Evolutionary conservation across 164 flowering plant genomes (phyloP), one percentile per base, ranked within the genome.

Genomic region (Sedum album): DNA sequence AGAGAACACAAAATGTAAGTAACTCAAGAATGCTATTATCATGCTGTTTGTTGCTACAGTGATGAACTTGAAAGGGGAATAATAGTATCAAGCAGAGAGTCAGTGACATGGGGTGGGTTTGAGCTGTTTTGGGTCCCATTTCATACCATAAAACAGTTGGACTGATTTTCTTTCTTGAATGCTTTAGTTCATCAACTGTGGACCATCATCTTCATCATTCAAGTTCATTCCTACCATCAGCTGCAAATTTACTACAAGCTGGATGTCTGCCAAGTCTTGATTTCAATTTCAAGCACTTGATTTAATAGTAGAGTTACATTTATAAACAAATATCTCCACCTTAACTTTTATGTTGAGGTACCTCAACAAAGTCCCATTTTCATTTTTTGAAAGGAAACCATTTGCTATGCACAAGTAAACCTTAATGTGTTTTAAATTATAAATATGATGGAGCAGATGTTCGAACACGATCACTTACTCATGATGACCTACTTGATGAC

Each of bases 51-150:
- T 26, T 57, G 31, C 62, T 57, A 20, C 62, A 57, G 13, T 57
- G 33, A 53, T 53, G 60, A 53, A 23, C 60, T 53, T 3, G 5
- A 44, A 44, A 15, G 18, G 4, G 2, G 46, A 41, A 41, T 41
- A 44, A 35, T 35, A 35, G n/a, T 15, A 44, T 44, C 48, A 44
- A 44, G 18, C 48, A 44, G 48, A 15, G n/a, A 13, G 17, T 35
- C 38, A 35, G 26, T 8, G 61, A 8, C 5, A 55, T 55, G 61
- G 61, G n/a, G 61, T 35, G 38, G 38, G 7, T 35, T 57, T 57
- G 62, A 57, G 62, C 62, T 57, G 62, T 57, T 15, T 57, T 0
- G 62, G 61, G 61, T 55, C 61, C 61, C 61, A 23, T 25, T 26
- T 55, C 61, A 55, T 57, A 28, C 33, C 18, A 57, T 33, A 28